phyloP scores from a whole-genome alignment of 768 basidiomycete species.

The Suillus sp. region DNA sequence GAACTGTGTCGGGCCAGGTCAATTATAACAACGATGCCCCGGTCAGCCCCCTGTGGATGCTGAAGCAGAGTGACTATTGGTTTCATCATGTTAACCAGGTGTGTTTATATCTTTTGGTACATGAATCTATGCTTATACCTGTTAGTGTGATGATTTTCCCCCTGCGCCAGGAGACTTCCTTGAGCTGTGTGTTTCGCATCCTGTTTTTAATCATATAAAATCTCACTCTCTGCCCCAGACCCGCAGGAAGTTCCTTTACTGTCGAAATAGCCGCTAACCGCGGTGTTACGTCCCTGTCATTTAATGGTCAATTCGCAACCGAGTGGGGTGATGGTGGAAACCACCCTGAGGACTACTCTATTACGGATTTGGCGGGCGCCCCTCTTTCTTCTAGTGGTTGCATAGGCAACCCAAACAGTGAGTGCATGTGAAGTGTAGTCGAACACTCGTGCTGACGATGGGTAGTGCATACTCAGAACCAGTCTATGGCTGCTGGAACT shows the following conservation, averaged over 20 bases:
- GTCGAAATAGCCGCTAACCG: conserved; percentile 54
- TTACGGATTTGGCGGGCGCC: conserved; percentile 21
- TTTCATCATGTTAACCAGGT: conserved; percentile 22
- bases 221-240: conserved; percentile 31
- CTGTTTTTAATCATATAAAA: not conserved
- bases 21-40: conserved; percentile 43
- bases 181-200: conserved; percentile 36
- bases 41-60: conserved; percentile 46
- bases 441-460: conserved; percentile 5
- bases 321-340: conserved; percentile 49
- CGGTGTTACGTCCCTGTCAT: conserved; percentile 48
- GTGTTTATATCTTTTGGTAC: conserved; percentile 32
- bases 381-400: conserved; percentile 29
- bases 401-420: conserved; percentile 52
- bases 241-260: conserved; percentile 49
- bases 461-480: conserved; percentile 55
- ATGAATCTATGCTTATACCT: conserved; percentile 36
- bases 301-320: conserved; percentile 38
- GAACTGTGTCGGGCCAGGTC: conserved; percentile 24
- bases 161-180: conserved; percentile 45
- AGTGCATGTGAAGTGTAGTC: conserved; percentile 19
- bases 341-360: conserved; percentile 49
- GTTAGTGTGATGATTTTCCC: conserved; percentile 49
- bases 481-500: conserved; percentile 53
- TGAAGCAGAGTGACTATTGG: conserved; percentile 47